Base-by-base conservation (phyloP, 2,329 filamentous ascomycete genomes). In the Decorospora gaudefroyi region DNA sequence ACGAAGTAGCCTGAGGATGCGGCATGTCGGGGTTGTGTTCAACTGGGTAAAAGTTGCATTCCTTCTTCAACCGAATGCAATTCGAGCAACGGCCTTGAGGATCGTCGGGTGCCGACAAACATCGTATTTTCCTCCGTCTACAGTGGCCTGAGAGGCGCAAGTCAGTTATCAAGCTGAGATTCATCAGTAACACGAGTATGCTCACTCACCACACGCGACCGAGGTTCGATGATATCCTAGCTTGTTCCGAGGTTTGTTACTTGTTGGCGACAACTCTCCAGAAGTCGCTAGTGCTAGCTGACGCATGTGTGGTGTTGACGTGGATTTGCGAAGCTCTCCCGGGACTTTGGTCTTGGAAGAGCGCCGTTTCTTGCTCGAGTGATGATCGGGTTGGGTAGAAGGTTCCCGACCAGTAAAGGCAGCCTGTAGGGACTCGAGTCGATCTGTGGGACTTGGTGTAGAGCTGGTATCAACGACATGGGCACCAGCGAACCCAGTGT, bases 171-270 rank as follows among this genome's bases (percentile, higher is more conserved):
- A 28, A 28, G 10, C n/a, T 21, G 7, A 8, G 11, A 17, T 11
- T 31, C 16, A 40, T 12, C 11, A 39, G 19, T 11, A 26, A 25
- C 17, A 13, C n/a, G 18, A 15, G 31, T 16, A 29, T 19, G 19
- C 9, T 46, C 44, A 84, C 91, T 82, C 81, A 97, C 92, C 87
- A 76, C 92, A 97, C 59, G 92, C 93, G 60, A 96, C 89, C 30
- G 91, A 95, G 23, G 90, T 96, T 64, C 92, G 84, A 74, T 96
- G 92, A 68, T 97, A 97, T 26, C 92, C 92, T 49, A 97, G 79
- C 73, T 95, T 96, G 71, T 96, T 96, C 65, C 91, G 84, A 65
- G 84, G 82, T 68, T 87, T 87, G 59, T 87, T 82, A 23, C 80
- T 78, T 29, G 70, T 72, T 37, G 75, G 73, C 49, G 74, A 76